Percentiles rank a stretch among this genome's conserved stretches.
Conservation (phyloP, 805 yeast genomes). For the Starmerella apis region DNA sequence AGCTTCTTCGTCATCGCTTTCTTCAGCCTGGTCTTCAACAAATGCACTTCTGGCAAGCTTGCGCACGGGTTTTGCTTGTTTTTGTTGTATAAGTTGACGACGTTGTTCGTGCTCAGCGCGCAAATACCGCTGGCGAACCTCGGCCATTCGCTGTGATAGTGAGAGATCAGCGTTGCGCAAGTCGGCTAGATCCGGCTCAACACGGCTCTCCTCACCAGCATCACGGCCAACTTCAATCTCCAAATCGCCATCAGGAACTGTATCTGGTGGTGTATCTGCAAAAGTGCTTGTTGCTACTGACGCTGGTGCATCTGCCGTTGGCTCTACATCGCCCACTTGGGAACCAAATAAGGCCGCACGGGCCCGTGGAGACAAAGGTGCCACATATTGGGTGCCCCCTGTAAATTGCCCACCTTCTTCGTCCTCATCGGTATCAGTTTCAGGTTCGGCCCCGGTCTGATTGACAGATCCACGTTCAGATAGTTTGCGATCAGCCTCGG, state of each 20-base stretch:
- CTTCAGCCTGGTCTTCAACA: slow-evolving; percentile 25
- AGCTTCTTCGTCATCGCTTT: slow-evolving; percentile 24
- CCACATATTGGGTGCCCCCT: slow-evolving; percentile 14
- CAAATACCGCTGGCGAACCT: slow-evolving; percentile 14
- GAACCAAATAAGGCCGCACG: slow-evolving; percentile 11
- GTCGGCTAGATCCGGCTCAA: slow-evolving; percentile 14
- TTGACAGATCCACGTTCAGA: neutral
- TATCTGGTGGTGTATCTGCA: neutral
- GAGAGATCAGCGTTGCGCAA: slow-evolving; percentile 4
- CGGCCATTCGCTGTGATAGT: slow-evolving; percentile 18
- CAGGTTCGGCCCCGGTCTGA: neutral
- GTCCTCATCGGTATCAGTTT: neutral
- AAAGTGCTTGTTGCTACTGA: neutral
- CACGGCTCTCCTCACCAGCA: neutral
- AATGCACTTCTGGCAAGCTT: slow-evolving; percentile 1
- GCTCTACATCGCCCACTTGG: neutral
- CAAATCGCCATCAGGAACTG: neutral
- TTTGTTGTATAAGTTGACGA: neutral
- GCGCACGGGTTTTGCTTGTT: neutral
- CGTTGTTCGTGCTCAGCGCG: slow-evolving; percentile 9
- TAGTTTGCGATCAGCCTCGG: neutral
- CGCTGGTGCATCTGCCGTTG: neutral
- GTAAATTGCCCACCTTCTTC: neutral
- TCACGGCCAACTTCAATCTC: slow-evolving; percentile 2
- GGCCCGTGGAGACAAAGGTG: slow-evolving; percentile 4